These are phyloP conservation scores for Xylaria sp. DNA, from an alignment of 495 filamentous ascomycete genomes.

Conservation along the genomic window DNA sequence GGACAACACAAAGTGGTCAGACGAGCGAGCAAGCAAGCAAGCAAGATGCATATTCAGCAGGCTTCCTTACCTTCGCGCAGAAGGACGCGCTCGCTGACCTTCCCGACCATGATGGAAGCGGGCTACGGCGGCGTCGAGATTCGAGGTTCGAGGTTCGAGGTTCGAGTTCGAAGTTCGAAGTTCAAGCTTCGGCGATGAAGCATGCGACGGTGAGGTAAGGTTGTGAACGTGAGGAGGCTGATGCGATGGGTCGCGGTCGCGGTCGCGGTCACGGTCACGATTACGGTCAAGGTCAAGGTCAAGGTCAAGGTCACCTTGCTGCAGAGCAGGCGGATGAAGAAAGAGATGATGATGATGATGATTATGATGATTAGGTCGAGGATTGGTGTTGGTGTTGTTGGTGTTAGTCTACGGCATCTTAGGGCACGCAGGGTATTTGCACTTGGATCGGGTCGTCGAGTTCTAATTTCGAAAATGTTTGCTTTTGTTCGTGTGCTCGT, in stretches of 20 bases:
- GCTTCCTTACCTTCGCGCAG: constrained; percentile 54
- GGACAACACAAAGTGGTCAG: not conserved
- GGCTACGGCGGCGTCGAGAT: constrained; percentile 4
- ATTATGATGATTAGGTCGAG: not conserved
- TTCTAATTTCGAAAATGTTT: not conserved
- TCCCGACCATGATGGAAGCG: constrained; percentile 54
- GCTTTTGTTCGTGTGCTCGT: constrained; percentile 11
- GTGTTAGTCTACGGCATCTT: constrained; percentile 16
- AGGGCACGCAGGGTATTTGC: not conserved
- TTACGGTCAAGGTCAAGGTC: too few species aligned
- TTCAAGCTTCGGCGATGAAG: not conserved
- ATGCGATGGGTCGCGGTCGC: not conserved
- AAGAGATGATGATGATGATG: not conserved
- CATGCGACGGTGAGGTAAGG: constrained; percentile 6
- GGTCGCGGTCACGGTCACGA: not conserved
- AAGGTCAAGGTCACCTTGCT: too few species aligned
- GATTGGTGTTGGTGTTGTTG: too few species aligned
- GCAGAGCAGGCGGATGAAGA: not conserved
- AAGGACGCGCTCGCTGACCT: constrained; percentile 62
- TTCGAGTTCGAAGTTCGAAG: too few species aligned
- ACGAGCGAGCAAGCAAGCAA: not conserved
- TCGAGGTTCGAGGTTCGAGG: too few species aligned
- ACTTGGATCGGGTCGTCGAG: not conserved
- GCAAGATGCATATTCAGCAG: not conserved
- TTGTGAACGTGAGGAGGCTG: not conserved